These are phyloP conservation scores for Fusarium tupiense DNA, from an alignment of 2,329 filamentous ascomycete genomes.

Conservation along the genomic window DNA sequence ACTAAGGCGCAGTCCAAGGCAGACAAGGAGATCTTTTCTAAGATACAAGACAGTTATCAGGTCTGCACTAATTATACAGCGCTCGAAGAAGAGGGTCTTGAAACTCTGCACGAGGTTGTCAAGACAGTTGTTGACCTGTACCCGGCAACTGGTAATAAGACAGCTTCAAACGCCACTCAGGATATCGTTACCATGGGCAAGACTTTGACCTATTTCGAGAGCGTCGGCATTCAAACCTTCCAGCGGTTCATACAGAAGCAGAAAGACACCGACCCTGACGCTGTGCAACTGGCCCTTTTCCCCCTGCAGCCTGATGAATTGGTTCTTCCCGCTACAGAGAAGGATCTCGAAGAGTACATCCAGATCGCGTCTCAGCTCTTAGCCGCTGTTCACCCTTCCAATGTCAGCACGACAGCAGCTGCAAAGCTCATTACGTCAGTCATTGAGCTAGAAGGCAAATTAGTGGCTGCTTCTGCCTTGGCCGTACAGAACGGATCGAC, in stretches of 20 bases:
- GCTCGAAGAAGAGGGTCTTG: not conserved
- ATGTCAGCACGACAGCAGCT: not conserved
- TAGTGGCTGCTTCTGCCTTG: not conserved
- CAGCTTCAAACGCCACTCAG: not conserved
- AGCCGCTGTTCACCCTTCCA: not conserved
- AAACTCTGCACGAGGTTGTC: not conserved
- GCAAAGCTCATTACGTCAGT: not conserved
- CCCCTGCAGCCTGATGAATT: not conserved
- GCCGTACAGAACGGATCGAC: not conserved
- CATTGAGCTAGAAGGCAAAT: not conserved
- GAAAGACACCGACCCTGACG: not conserved
- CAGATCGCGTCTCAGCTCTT: conserved; percentile 10
- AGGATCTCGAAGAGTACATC: not conserved
- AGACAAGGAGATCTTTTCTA: conserved; percentile 13
- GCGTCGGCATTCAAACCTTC: not conserved
- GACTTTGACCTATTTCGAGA: not conserved
- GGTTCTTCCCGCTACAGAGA: not conserved
- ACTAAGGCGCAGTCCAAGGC: conserved; percentile 56
- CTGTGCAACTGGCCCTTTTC: accelerated
- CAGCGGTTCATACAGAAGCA: not conserved
- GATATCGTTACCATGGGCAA: not conserved
- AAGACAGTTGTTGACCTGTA: not conserved
- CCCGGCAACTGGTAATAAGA: not conserved
- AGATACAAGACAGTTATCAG: not conserved
- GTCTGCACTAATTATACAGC: not conserved